Evolutionary conservation across 2,329 filamentous ascomycete genomes (phyloP), one percentile per base, ranked within the genome.

Genomic region (Aspergillus awamori): DNA sequence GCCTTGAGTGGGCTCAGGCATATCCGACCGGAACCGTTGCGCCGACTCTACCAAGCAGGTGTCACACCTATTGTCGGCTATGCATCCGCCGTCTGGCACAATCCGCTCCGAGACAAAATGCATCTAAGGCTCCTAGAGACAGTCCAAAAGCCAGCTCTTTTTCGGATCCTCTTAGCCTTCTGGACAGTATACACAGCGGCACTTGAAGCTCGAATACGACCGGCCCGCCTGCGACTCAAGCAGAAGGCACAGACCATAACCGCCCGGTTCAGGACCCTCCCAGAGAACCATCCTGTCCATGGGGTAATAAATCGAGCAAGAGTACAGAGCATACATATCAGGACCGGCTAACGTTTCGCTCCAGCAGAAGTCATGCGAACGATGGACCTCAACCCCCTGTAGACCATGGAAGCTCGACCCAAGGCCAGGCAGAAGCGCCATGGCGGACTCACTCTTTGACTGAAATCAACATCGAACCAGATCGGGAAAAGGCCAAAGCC

Each of bases 391-490:
- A 43, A 62, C 7, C 57, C 63, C 17, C 41, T 69, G 2, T 38
- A 61, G 2, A 59, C 59, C 20, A 53, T 73, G 28, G 70, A 73
- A 47, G 71, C 43, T 71, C 10, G 63, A 70, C 48, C 67, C 65
- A 53, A 54, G 28, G 1, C 67, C n/a, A n/a, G n/a, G n/a, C 65
- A 17, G 53, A 63, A 30, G 53, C 63, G 54, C 69, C 65, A 8
- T 73, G 66, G 70, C 62, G 63, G 39, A 15, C 26, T 2, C 53
- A 65, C 13, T 39, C 62, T 30, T 73, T 70, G 57, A 26, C 56
- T 17, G 59, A 69, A 54, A 70, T 72, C 22, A 60, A 69, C 36
- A 66, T 74, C 28, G 58, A 64, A 45, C 45, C 52, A 33, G 65
- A 72, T 24, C 63, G 24, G 36, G 64, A 69, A 11, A 47, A 54